phyloP scores from a whole-genome alignment of 148 eudicot species.

The Cornus controversa region DNA sequence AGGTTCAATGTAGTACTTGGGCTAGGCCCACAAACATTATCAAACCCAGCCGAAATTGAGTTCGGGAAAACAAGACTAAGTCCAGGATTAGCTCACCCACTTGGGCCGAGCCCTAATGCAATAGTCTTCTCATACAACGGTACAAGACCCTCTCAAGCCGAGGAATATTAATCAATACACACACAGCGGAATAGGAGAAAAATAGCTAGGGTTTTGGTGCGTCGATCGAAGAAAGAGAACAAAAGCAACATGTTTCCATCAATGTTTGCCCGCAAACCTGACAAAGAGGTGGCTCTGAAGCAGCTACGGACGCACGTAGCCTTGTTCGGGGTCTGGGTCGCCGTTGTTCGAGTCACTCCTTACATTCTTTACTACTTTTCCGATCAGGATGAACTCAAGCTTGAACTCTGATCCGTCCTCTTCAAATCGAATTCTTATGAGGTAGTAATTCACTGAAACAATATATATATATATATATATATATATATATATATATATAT shows the following conservation, averaged over 20 bases:
- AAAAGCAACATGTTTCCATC: slow-evolving; percentile 64
- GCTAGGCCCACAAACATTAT: neutral
- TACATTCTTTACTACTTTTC: slow-evolving; percentile 65
- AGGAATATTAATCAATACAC: neutral
- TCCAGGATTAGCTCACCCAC: too few relatives aligned
- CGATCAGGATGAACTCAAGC: slow-evolving; percentile 54
- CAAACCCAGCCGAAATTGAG: too few relatives aligned
- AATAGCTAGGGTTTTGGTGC: neutral
- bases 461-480: too few relatives aligned
- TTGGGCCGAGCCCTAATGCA: neutral
- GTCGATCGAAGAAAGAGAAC: neutral
- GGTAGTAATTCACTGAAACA: slow-evolving; percentile 4
- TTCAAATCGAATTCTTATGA: neutral
- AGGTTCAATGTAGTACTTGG: too few relatives aligned
- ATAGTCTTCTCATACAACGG: too few relatives aligned
- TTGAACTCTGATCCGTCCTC: slow-evolving; percentile 41
- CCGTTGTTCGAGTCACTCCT: slow-evolving; percentile 70
- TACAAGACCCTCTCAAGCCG: neutral
- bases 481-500: too few relatives aligned
- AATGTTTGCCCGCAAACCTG: slow-evolving; percentile 70
- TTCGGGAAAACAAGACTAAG: too few relatives aligned
- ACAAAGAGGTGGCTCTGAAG: slow-evolving; percentile 72
- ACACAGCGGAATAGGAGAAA: neutral
- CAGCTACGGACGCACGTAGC: slow-evolving; percentile 52
- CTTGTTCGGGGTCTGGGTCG: slow-evolving; percentile 73